Conservation (phyloP, 169 alveolate genomes). For the Plasmodium vinckei region DNA sequence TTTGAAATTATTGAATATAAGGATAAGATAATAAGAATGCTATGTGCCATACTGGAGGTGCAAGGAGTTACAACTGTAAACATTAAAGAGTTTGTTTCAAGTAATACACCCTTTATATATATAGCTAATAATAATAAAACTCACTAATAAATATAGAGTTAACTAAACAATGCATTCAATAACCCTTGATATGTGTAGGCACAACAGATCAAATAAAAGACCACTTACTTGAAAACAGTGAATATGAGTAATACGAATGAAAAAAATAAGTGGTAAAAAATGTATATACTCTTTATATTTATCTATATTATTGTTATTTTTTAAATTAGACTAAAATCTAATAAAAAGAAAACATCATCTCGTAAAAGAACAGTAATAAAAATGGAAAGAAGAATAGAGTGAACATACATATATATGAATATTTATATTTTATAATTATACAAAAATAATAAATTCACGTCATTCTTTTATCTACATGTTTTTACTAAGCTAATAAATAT, state of each 20-base stretch:
- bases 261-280: neutral
- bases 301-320: neutral
- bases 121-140: too few relatives aligned
- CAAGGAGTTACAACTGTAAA: constrained; percentile 68
- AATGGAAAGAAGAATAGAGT: neutral
- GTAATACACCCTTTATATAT: constrained; percentile 12
- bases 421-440: neutral
- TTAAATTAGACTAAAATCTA: constrained; percentile 14
- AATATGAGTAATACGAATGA: constrained; percentile 42
- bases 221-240: constrained; percentile 8
- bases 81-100: constrained; percentile 57
- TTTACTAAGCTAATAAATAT: constrained; percentile 37
- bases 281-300: neutral
- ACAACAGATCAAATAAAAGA: constrained; percentile 18
- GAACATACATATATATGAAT: neutral
- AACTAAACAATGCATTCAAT: too few relatives aligned
- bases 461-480: neutral
- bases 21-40: constrained; percentile 62
- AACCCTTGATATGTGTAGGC: neutral
- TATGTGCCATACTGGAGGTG: constrained; percentile 69
- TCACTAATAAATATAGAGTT: too few relatives aligned
- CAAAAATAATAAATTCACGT: neutral
- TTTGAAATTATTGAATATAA: constrained; percentile 58
- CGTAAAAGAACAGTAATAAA: constrained; percentile 60
- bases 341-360: constrained; percentile 59